phyloP scores from a whole-genome alignment of 306 rosid genomes.

The Leucaena leucocephala region DNA sequence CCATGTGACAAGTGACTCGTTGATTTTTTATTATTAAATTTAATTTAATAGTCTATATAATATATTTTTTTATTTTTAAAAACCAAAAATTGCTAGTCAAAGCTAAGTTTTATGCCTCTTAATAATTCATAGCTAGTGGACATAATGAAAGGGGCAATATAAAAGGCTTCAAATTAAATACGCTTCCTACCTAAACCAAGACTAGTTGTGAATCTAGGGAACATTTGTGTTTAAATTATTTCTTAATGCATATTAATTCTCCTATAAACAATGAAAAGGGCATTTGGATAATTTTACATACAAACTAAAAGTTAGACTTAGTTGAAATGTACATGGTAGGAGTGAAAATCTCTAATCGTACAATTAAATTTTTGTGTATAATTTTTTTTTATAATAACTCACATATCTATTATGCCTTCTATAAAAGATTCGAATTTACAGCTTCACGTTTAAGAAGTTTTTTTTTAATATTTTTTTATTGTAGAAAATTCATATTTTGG shows the following conservation, averaged over 20 bases:
- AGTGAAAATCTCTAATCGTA: neutral
- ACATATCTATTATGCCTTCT: too few relatives aligned
- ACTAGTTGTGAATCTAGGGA: slow-evolving; percentile 29
- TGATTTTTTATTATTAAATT: neutral
- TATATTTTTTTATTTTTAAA: neutral
- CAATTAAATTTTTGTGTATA: neutral
- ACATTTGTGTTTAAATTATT: slow-evolving; percentile 28
- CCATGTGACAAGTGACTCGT: neutral
- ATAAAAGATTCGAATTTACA: too few relatives aligned
- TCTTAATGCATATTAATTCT: neutral
- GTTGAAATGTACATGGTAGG: neutral
- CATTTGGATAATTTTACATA: neutral
- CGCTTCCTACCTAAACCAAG: slow-evolving; percentile 36
- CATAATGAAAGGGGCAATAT: slow-evolving; percentile 24
- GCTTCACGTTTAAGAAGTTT: too few relatives aligned
- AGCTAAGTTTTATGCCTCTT: neutral
- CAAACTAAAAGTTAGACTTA: neutral
- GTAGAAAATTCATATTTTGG: neutral
- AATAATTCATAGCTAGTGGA: slow-evolving; percentile 29
- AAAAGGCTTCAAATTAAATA: neutral
- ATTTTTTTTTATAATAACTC: too few relatives aligned
- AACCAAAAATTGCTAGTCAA: neutral
- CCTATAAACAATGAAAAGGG: neutral
- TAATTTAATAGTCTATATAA: too few relatives aligned
- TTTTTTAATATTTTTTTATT: too few relatives aligned